Evolutionary conservation across 2,329 filamentous ascomycete species (phyloP).

Genomic region (Elsinoe australis): DNA sequence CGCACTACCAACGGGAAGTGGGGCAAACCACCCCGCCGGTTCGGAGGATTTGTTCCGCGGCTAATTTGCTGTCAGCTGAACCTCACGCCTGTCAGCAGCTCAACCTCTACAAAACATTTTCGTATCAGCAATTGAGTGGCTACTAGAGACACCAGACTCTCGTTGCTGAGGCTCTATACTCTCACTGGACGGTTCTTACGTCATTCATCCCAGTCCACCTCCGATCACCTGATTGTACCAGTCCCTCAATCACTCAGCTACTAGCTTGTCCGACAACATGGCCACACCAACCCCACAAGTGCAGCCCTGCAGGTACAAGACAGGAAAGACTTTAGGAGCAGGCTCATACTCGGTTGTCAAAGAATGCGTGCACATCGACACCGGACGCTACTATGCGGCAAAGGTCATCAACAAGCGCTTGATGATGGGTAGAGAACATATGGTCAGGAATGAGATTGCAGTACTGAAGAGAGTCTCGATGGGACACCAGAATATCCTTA

Average conservation of each 20-base stretch:
- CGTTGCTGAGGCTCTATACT: background rate
- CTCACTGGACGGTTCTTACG: too few species aligned
- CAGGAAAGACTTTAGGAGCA: slow-evolving; percentile 91
- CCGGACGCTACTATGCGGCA: slow-evolving; percentile 92
- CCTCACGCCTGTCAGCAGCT: background rate
- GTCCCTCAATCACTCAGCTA: too few species aligned
- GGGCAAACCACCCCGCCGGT: background rate
- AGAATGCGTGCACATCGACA: slow-evolving; percentile 97
- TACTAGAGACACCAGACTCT: background rate
- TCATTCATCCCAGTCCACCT: too few species aligned
- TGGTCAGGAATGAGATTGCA: slow-evolving; percentile 98
- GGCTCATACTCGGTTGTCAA: slow-evolving; percentile 98
- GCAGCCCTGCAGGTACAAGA: slow-evolving; percentile 96
- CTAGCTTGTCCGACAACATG: too few species aligned
- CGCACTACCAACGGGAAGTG: background rate
- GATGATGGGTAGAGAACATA: slow-evolving; percentile 96
- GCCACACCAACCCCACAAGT: slow-evolving; percentile 48
- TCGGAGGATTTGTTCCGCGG: background rate
- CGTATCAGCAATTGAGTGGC: background rate
- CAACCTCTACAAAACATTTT: background rate
- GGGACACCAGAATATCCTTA: slow-evolving; percentile 97
- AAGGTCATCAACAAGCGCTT: slow-evolving; percentile 99
- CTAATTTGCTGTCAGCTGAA: background rate
- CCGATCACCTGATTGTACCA: too few species aligned
- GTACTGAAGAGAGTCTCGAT: slow-evolving; percentile 97